These are phyloP conservation scores for Cercospora nicotianae DNA, from an alignment of 2,329 filamentous ascomycete genomes.

Conservation along the genomic window DNA sequence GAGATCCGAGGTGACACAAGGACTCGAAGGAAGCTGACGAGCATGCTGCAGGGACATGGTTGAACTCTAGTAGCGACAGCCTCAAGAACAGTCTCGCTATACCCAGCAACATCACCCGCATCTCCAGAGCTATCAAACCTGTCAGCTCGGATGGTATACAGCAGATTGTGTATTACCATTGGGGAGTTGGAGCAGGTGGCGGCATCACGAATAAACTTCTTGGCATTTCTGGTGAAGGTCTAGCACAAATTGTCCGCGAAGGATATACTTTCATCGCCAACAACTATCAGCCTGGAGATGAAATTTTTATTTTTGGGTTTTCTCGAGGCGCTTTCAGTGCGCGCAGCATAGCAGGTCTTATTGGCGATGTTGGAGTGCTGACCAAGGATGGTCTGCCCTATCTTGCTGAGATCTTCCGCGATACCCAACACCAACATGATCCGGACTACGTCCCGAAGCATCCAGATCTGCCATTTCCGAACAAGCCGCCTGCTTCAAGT, in stretches of 20 bases:
- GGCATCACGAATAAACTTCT: conserved; percentile 44
- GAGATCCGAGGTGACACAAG: not conserved
- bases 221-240: conserved; percentile 24
- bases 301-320: conserved; percentile 53
- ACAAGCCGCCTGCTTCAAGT: conserved; percentile 48
- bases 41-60: conserved; percentile 44
- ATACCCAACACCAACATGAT: conserved; percentile 48
- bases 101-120: conserved; percentile 53
- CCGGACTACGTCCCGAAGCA: conserved; percentile 47
- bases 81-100: conserved; percentile 47
- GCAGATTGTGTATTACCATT: conserved; percentile 55
- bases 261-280: conserved; percentile 54
- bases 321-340: conserved; percentile 51
- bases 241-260: conserved; percentile 48
- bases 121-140: conserved; percentile 52
- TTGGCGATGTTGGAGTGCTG: conserved; percentile 49
- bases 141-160: conserved; percentile 50
- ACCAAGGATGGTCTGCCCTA: conserved; percentile 49
- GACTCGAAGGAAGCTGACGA: conserved; percentile 10
- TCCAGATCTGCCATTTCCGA: conserved; percentile 48
- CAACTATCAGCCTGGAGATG: conserved; percentile 55
- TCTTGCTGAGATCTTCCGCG: conserved; percentile 50
- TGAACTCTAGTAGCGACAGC: conserved; percentile 50
- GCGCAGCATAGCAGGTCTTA: conserved; percentile 48
- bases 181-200: conserved; percentile 50